phyloP scores from a whole-genome alignment of 2,329 filamentous ascomycete genomes.

The Elsinoe ampelina region DNA sequence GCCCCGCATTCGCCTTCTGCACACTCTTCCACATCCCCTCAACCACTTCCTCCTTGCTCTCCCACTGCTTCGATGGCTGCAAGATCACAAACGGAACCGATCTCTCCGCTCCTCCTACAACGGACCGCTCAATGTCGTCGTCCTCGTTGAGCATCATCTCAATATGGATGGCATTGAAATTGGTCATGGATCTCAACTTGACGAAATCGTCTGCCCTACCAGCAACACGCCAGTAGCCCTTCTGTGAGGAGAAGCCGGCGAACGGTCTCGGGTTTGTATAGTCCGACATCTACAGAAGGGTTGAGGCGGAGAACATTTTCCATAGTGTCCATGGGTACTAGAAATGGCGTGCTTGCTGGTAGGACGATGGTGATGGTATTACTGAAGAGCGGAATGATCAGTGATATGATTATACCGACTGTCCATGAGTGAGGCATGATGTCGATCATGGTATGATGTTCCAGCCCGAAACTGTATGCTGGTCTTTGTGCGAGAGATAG shows the following conservation, averaged over 20 bases:
- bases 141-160: conserved; percentile 16
- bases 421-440: conserved; percentile 15
- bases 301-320: background rate
- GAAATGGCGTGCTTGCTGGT: conserved; percentile 9
- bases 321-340: background rate
- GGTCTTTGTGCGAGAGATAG: background rate
- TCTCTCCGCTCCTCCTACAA: conserved; percentile 16
- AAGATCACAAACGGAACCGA: conserved; percentile 15
- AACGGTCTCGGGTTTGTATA: conserved; percentile 14
- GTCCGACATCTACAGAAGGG: conserved; percentile 9
- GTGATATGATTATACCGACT: background rate
- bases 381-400: conserved; percentile 1
- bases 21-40: conserved; percentile 15
- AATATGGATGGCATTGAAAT: conserved; percentile 18
- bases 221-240: conserved; percentile 13
- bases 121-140: background rate
- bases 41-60: background rate
- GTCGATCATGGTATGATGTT: background rate
- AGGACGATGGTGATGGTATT: conserved; percentile 13
- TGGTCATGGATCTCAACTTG: conserved; percentile 16
- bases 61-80: conserved; percentile 8
- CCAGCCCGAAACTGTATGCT: background rate
- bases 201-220: conserved; percentile 18
- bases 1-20: conserved; percentile 15
- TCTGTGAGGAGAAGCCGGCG: conserved; percentile 9